A percentile compares a stretch with the other conserved stretches of the same genome.
Evolutionary conservation across 345 rosid species (phyloP).

Genomic region (Gynandropsis gynandra): DNA sequence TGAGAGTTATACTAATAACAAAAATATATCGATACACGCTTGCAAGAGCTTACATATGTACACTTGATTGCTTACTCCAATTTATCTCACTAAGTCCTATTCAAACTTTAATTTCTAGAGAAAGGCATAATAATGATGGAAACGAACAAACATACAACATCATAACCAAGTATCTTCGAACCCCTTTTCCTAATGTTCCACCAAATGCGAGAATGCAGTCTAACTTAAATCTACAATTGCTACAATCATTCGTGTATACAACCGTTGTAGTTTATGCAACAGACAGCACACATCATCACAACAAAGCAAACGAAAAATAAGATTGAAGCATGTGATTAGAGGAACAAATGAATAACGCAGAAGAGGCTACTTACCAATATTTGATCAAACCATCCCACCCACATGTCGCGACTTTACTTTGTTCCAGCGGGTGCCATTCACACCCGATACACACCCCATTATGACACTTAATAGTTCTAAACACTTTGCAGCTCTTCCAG

Average conservation of each 20-base stretch:
- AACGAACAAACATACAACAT: too few species aligned
- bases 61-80: too few species aligned
- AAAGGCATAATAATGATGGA: too few species aligned
- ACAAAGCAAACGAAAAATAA: background rate
- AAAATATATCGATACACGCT: too few species aligned
- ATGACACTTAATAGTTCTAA: conserved; percentile 85
- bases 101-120: too few species aligned
- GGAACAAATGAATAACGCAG: too few species aligned
- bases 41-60: too few species aligned
- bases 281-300: background rate
- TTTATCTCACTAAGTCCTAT: too few species aligned
- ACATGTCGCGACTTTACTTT: conserved; percentile 97
- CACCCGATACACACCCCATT: conserved; percentile 86
- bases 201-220: background rate
- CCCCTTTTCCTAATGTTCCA: too few species aligned
- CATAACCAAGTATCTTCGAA: too few species aligned
- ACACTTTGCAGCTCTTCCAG: conserved; percentile 96
- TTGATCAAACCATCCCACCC: conserved; percentile 99
- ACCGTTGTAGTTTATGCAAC: background rate
- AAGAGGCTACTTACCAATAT: conserved; percentile 64
- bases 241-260: background rate
- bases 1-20: too few species aligned
- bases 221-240: conserved; percentile 8
- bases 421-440: conserved; percentile 97
- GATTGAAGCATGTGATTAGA: background rate